Conservation (phyloP, 1,284 basidiomycete species). For the Ceratobasidium sp. region DNA sequence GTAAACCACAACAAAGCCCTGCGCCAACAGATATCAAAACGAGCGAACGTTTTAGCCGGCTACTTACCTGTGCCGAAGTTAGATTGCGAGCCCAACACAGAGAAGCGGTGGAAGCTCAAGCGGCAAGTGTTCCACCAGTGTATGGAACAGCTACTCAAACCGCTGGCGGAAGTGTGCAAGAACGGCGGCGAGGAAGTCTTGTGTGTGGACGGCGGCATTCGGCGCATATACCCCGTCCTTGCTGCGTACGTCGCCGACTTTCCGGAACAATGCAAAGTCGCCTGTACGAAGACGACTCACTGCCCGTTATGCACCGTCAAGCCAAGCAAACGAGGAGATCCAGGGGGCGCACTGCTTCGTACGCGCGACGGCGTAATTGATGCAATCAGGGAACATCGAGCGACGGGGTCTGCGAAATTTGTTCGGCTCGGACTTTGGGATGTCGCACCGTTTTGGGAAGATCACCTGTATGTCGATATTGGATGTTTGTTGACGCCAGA, state of each 20-base stretch:
- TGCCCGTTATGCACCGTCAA: constrained; percentile 23
- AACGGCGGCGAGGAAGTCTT: constrained; percentile 48
- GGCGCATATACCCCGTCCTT: constrained; percentile 20
- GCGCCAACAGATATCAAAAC: constrained; percentile 19
- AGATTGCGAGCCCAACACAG: constrained; percentile 15
- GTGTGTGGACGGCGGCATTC: constrained; percentile 34
- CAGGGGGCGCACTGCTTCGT: neutral
- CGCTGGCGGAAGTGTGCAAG: constrained; percentile 14
- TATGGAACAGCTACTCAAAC: constrained; percentile 33
- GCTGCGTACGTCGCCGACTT: constrained; percentile 9
- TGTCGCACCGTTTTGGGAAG: constrained; percentile 55
- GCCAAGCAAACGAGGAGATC: constrained; percentile 1
- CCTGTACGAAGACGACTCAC: constrained; percentile 8
- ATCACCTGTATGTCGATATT: constrained; percentile 85
- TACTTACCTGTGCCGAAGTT: constrained; percentile 37
- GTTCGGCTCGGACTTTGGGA: too few relatives aligned
- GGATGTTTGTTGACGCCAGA: constrained; percentile 67
- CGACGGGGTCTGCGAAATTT: neutral
- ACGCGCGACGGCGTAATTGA: neutral
- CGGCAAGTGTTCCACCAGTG: constrained; percentile 25
- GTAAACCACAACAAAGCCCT: constrained; percentile 47
- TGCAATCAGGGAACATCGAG: neutral
- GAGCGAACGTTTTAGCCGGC: constrained; percentile 44
- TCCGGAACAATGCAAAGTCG: constrained; percentile 18
- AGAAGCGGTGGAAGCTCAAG: neutral